These are phyloP conservation scores for Imleria badia DNA, from an alignment of 768 basidiomycete species.

Conservation along the genomic window DNA sequence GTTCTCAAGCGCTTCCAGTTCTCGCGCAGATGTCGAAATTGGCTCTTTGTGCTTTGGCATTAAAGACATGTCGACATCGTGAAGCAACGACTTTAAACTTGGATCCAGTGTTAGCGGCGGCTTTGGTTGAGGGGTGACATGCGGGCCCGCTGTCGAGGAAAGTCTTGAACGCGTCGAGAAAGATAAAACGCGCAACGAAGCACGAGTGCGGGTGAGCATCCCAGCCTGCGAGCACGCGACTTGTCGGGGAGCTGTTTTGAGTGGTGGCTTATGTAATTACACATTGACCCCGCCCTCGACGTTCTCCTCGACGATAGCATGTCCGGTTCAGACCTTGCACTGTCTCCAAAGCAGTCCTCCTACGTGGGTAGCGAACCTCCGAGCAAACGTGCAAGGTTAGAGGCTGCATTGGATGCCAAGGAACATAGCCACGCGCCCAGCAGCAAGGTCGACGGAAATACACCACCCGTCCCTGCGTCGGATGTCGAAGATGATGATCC, in stretches of 20 bases:
- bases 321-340: slow-evolving; percentile 11
- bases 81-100: slow-evolving; percentile 56
- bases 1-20: slow-evolving; percentile 53
- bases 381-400: slow-evolving; percentile 30
- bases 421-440: slow-evolving; percentile 29
- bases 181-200: slow-evolving; percentile 25
- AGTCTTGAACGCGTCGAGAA: slow-evolving; percentile 28
- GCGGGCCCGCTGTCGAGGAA: slow-evolving; percentile 32
- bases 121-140: slow-evolving; percentile 47
- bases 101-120: slow-evolving; percentile 65
- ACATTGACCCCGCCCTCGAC: neutral
- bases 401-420: slow-evolving; percentile 11
- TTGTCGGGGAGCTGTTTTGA: neutral
- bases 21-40: slow-evolving; percentile 36
- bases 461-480: slow-evolving; percentile 16
- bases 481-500: slow-evolving; percentile 27
- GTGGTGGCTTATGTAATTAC: slow-evolving; percentile 22
- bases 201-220: slow-evolving; percentile 27
- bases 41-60: slow-evolving; percentile 31
- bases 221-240: neutral
- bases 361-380: slow-evolving; percentile 26
- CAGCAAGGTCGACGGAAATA: slow-evolving; percentile 31
- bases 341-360: slow-evolving; percentile 5
- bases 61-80: slow-evolving; percentile 69
- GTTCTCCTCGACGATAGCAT: slow-evolving; percentile 10